Percentiles rank a stretch among this genome's conserved stretches.
These are phyloP conservation scores for Pulveroboletus sp. DNA, from an alignment of 768 basidiomycete species.

Conservation along the genomic window DNA sequence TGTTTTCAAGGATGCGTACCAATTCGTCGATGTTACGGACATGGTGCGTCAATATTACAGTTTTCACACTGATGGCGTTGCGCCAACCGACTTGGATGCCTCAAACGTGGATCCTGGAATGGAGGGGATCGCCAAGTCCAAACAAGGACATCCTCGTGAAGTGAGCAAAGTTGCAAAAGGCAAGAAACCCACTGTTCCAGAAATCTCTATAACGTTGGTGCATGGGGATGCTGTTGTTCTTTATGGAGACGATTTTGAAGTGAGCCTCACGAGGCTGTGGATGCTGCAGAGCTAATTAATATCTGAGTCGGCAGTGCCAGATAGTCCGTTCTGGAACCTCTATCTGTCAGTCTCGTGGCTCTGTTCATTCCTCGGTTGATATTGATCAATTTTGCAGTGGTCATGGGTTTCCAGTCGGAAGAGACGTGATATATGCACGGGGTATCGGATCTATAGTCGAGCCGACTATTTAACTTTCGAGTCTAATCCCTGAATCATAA, in stretches of 20 bases:
- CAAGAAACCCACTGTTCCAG: constrained; percentile 15
- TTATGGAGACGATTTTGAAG: constrained; percentile 39
- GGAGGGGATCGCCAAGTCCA: neutral
- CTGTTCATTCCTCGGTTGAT: neutral
- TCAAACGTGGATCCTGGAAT: neutral
- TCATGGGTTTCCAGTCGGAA: constrained; percentile 25
- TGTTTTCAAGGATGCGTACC: constrained; percentile 1
- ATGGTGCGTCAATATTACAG: neutral
- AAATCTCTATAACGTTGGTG: constrained; percentile 33
- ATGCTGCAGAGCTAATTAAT: constrained; percentile 1
- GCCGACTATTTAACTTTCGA: neutral
- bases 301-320: constrained; percentile 18
- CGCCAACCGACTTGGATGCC: neutral
- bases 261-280: constrained; percentile 22
- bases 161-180: constrained; percentile 19
- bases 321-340: constrained; percentile 31
- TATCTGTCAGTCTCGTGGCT: constrained; percentile 23
- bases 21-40: constrained; percentile 6
- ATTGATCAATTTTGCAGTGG: constrained; percentile 22
- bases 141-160: constrained; percentile 3
- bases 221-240: constrained; percentile 40
- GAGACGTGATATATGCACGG: constrained; percentile 4
- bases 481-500: neutral
- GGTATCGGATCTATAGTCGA: neutral
- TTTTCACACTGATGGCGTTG: neutral